Evolutionary conservation across 768 basidiomycete species (phyloP).

Genomic region (Cystofilobasidium bisporidii): DNA sequence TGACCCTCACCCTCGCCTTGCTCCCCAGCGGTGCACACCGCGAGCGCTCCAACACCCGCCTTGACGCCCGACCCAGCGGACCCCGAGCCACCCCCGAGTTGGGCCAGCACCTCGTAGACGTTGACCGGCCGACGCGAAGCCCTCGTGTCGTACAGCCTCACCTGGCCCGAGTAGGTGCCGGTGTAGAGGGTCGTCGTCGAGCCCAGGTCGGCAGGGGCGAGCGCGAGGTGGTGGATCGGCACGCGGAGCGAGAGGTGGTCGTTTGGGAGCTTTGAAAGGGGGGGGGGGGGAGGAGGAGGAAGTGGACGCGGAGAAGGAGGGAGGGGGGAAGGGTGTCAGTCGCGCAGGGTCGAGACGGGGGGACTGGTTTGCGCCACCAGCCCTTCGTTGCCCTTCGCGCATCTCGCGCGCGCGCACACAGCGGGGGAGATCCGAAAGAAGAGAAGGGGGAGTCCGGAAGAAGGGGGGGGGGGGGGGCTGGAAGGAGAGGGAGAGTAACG

Average conservation of each 20-base stretch:
- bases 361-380: too few species aligned
- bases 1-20: conserved; percentile 42
- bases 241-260: conserved; percentile 65
- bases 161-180: conserved; percentile 65
- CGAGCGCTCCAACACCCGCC: conserved; percentile 53
- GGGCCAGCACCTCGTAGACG: conserved; percentile 53
- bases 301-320: too few species aligned
- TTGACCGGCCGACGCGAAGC: conserved; percentile 57
- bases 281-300: too few species aligned
- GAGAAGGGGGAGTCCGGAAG: too few species aligned
- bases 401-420: too few species aligned
- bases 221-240: conserved; percentile 62
- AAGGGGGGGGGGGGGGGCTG: background rate
- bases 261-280: conserved; percentile 51
- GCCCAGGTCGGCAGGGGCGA: conserved; percentile 51
- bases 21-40: conserved; percentile 34
- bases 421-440: too few species aligned
- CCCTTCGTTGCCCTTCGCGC: too few species aligned
- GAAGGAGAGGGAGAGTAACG: background rate
- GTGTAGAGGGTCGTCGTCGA: conserved; percentile 47
- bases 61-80: too few species aligned
- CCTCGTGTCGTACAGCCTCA: conserved; percentile 69
- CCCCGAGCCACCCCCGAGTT: too few species aligned
- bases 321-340: background rate
- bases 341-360: too few species aligned